Percentiles rank a stretch among this genome's conserved stretches.
Evolutionary conservation across 2,329 filamentous ascomycete genomes (phyloP).

Genomic region (Rosellinia necatrix): DNA sequence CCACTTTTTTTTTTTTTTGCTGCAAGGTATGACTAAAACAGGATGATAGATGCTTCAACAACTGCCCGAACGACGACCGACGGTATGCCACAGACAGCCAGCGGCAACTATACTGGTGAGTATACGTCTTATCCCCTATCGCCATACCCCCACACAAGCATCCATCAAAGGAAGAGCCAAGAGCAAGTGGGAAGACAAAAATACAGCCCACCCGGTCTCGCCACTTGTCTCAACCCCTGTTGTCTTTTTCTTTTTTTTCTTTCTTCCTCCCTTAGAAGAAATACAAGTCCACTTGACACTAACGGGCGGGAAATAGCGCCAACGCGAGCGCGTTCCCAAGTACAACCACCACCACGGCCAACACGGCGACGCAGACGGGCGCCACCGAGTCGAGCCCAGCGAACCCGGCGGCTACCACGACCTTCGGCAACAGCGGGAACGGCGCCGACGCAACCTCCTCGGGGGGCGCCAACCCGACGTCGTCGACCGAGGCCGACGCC

Average conservation of each 20-base stretch:
- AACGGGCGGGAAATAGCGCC: slow-evolving; percentile 33
- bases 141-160: no score
- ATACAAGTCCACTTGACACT: no score
- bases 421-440: background rate
- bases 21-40: no score
- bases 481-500: no score
- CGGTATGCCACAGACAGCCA: slow-evolving; percentile 28
- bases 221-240: no score
- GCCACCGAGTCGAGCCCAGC: background rate
- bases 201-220: no score
- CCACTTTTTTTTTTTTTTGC: no score
- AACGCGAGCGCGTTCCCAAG: slow-evolving; percentile 38
- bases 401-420: slow-evolving; percentile 1
- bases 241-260: no score
- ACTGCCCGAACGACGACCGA: slow-evolving; percentile 58
- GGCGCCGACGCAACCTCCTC: background rate
- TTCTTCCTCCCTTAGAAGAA: no score
- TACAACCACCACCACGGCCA: slow-evolving; percentile 26
- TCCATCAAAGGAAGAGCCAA: no score
- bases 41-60: slow-evolving; percentile 62
- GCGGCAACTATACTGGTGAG: slow-evolving; percentile 40
- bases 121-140: no score
- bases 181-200: no score
- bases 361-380: background rate
- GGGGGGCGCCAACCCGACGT: slow-evolving; percentile 7